Percentiles rank a stretch among this genome's conserved stretches.
These are phyloP conservation scores for Pharnaceum exiguum DNA, from an alignment of 148 eudicot species.

Conservation along the genomic window DNA sequence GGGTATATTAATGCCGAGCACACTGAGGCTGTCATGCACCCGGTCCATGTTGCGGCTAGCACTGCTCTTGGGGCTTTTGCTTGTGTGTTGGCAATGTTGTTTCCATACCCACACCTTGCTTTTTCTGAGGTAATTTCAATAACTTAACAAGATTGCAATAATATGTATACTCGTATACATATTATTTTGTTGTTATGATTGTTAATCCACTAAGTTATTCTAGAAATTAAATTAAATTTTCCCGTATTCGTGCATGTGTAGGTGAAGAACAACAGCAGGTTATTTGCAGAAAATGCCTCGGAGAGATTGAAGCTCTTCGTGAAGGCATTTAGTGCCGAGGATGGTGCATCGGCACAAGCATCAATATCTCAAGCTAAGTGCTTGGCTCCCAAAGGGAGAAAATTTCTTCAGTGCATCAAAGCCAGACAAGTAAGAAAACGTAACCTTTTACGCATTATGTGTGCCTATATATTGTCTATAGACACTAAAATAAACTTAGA, in stretches of 20 bases:
- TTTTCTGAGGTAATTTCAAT: conserved; percentile 35
- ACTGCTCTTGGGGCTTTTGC: conserved; percentile 70
- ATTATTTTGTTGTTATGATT: not conserved
- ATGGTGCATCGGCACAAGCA: conserved; percentile 33
- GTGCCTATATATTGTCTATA: not conserved
- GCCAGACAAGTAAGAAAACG: conserved; percentile 55
- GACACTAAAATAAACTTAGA: not conserved
- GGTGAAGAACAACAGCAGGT: conserved; percentile 56
- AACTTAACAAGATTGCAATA: not conserved
- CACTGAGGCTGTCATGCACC: conserved; percentile 58
- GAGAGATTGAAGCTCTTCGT: conserved; percentile 48
- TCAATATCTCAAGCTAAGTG: conserved; percentile 50
- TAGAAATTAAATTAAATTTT: not conserved
- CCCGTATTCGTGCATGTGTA: conserved; percentile 10
- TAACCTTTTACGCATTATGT: not conserved
- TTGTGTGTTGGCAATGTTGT: conserved; percentile 56
- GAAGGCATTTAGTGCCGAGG: conserved; percentile 71
- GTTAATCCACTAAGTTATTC: too few relatives aligned
- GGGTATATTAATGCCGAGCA: conserved; percentile 39
- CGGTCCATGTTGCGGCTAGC: conserved; percentile 66
- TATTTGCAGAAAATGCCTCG: conserved; percentile 51
- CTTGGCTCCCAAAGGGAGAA: conserved; percentile 31
- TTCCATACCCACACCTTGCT: conserved; percentile 65
- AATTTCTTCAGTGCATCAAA: conserved; percentile 52
- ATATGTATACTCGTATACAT: not conserved